Evolutionary conservation across 192 early-diverging fungal species (phyloP).

Genomic region (Dissophora ornata): DNA sequence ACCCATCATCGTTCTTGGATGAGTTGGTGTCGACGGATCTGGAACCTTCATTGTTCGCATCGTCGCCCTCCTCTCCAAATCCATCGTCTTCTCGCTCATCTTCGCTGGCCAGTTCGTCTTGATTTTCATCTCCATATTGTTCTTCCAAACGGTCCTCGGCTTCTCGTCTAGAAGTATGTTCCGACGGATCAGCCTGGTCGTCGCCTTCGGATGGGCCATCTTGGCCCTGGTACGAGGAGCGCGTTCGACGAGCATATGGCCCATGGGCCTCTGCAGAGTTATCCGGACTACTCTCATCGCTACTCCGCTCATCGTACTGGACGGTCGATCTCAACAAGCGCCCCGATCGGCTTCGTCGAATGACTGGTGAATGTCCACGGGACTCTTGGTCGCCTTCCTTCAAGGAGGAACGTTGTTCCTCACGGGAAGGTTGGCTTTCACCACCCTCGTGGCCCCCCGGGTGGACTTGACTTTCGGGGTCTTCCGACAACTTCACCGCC

Average conservation of each 20-base stretch:
- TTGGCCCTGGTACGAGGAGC: slow-evolving; percentile 11
- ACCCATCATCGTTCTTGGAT: slow-evolving; percentile 46
- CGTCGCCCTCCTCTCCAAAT: slow-evolving; percentile 38
- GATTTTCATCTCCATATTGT: slow-evolving; percentile 16
- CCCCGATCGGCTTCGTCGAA: slow-evolving; percentile 41
- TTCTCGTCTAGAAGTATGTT: neutral
- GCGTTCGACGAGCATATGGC: slow-evolving; percentile 4
- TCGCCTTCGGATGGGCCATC: neutral
- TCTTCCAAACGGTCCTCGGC: no score
- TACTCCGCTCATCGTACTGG: slow-evolving; percentile 40
- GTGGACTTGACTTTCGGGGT: slow-evolving; percentile 21
- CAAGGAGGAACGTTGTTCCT: neutral
- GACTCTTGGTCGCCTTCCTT: slow-evolving; percentile 4
- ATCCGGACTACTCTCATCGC: slow-evolving; percentile 13
- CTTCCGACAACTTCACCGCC: slow-evolving; percentile 44
- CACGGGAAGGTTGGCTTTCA: slow-evolving; percentile 1
- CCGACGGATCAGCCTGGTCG: neutral
- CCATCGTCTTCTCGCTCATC: slow-evolving; percentile 46
- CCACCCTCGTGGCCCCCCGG: slow-evolving; percentile 6
- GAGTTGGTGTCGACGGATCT: slow-evolving; percentile 41
- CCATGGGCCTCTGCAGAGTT: slow-evolving; percentile 3
- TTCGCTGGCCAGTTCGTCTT: slow-evolving; percentile 26
- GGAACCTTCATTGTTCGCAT: slow-evolving; percentile 30
- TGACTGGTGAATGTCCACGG: neutral
- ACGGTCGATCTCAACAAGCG: slow-evolving; percentile 27